Evolutionary conservation across 2,329 filamentous ascomycete genomes (phyloP), one percentile per base, ranked within the genome.

Genomic region (Beauveria sp.): DNA sequence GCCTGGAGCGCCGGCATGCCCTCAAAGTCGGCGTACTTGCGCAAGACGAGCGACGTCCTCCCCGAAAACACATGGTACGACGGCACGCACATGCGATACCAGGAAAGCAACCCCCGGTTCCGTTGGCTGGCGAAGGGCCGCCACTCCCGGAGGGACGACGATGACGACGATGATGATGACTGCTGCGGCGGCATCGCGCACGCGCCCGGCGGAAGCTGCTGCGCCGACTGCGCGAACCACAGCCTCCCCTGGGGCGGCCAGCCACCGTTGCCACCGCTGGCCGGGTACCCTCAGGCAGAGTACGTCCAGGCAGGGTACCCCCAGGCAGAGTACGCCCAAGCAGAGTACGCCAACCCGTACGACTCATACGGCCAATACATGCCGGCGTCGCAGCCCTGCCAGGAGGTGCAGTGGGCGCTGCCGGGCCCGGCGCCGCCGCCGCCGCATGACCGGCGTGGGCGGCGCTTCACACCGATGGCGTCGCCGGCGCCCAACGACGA

Each of bases 1-100:
- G 68, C 64, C 7, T 71, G 67, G 68, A 67, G 66, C 20, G 67
- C 67, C 9, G 69, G 69, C 22, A 65, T 65, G 20, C 69, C 69
- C 2, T 61, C 63, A 3, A 63, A 65, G 34, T 66, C 67, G 4
- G 67, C 64, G 5, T 65, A 61, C 2, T 61, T 56, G 69, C 47
- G 70, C 67, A 64, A 71, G 69, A 64, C 70, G 65, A 60, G 65
- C 3, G 63, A 69, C 34, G 68, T 71, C 22, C 50, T 56, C 26
- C 57, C 64, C 3, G 69, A 70, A 43, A 66, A 69, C 61, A 64
- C 59, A 2, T 70, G 34, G 34, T 51, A 8, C 22, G 56, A 59
- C 47, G 47, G 47, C 18, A 10, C 22, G 6, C 46, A 41, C 5
- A 5, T 51, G 37, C 37, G 24, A 12, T 52, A 51, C 18, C n/a